These are phyloP conservation scores for Conoideocrella luteorostrata DNA, from an alignment of 2,329 filamentous ascomycete genomes.

Conservation along the genomic window DNA sequence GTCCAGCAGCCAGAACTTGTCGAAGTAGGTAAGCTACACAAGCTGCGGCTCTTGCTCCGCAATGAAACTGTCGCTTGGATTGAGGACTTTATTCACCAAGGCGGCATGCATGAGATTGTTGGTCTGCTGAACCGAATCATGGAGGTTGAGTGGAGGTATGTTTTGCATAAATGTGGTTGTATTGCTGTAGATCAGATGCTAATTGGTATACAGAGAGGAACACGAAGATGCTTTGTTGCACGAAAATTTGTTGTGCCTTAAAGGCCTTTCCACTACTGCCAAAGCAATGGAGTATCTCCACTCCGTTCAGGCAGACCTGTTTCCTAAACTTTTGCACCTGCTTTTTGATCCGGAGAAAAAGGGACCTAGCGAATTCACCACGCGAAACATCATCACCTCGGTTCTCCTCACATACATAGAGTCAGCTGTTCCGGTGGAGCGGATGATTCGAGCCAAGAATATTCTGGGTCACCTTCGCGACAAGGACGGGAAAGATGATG, in stretches of 20 bases:
- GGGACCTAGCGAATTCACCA: conserved; percentile 93
- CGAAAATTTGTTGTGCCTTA: conserved; percentile 86
- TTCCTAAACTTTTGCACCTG: conserved; percentile 80
- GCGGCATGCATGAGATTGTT: conserved; percentile 89
- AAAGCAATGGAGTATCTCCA: conserved; percentile 76
- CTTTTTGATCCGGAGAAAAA: conserved; percentile 98
- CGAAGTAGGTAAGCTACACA: conserved; percentile 93
- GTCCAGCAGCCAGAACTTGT: conserved; percentile 74
- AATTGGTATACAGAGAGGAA: conserved; percentile 61
- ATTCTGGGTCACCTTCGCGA: conserved; percentile 77
- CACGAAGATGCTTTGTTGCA: conserved; percentile 91
- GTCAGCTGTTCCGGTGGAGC: conserved; percentile 53
- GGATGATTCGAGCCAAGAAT: conserved; percentile 62
- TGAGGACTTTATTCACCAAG: conserved; percentile 80
- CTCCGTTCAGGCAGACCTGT: conserved; percentile 71
- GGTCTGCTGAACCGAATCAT: conserved; percentile 84
- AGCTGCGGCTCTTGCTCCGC: conserved; percentile 77
- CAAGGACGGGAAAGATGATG: conserved; percentile 66
- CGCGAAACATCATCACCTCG: conserved; percentile 81
- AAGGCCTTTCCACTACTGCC: conserved; percentile 88
- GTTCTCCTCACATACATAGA: conserved; percentile 85
- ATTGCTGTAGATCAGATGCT: background rate
- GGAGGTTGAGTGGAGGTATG: conserved; percentile 87
- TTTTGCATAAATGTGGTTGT: background rate
- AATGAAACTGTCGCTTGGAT: conserved; percentile 98